Evolutionary conservation across 495 filamentous ascomycete genomes (phyloP).

Genomic region (Xylaria longipes): DNA sequence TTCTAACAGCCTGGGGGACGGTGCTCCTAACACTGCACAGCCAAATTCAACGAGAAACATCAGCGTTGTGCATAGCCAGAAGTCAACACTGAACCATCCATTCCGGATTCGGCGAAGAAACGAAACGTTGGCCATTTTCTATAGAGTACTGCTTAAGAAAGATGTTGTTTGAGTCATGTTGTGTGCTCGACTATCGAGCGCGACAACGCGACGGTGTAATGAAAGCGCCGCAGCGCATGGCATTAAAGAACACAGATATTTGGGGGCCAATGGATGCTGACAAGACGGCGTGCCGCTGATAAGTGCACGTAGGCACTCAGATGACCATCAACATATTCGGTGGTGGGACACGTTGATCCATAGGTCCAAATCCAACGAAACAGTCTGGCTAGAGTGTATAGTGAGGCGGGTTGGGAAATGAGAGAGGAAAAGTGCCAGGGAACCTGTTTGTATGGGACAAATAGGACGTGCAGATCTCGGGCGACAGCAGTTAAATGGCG

Average conservation of each 20-base stretch:
- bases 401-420: background rate
- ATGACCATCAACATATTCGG: background rate
- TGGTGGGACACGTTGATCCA: background rate
- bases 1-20: conserved; percentile 12
- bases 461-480: background rate
- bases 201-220: background rate
- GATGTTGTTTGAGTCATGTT: background rate
- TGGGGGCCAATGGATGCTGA: background rate
- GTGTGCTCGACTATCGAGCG: background rate
- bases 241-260: background rate
- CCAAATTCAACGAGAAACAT: conserved; percentile 21
- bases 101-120: background rate
- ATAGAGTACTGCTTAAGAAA: background rate
- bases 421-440: background rate
- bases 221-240: background rate
- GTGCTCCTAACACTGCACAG: conserved; percentile 5
- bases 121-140: background rate
- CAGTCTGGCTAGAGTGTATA: background rate
- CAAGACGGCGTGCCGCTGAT: background rate
- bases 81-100: conserved; percentile 7
- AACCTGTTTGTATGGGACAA: background rate
- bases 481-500: background rate
- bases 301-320: background rate
- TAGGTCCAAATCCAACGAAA: background rate
- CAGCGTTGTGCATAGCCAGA: conserved; percentile 8